These are phyloP conservation scores for Inga leiocalycina DNA, from an alignment of 306 rosid genomes.

Conservation along the genomic window DNA sequence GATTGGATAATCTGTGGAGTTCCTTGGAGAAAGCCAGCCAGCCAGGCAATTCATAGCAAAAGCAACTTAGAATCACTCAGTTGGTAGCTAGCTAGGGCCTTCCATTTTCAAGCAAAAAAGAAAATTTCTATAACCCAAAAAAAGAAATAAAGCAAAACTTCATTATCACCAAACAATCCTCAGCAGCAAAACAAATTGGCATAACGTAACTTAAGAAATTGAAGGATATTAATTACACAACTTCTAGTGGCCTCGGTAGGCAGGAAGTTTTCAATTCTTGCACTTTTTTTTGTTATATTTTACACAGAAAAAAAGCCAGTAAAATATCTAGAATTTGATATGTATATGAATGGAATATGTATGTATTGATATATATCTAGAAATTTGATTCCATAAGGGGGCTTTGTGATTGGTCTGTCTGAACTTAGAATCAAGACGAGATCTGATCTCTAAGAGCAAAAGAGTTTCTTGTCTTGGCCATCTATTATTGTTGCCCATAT, in stretches of 20 bases:
- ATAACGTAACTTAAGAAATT: not conserved
- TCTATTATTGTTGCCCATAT: slow-evolving; percentile 43
- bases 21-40: slow-evolving; percentile 40
- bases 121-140: slow-evolving; percentile 4
- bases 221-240: not conserved
- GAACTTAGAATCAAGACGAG: slow-evolving; percentile 79
- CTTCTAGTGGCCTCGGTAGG: not conserved
- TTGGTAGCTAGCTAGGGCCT: slow-evolving; percentile 33
- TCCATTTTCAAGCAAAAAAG: slow-evolving; percentile 41
- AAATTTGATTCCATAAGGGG: slow-evolving; percentile 79
- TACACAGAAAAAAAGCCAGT: not conserved
- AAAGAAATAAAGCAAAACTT: not conserved
- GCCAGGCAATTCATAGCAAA: slow-evolving; percentile 31
- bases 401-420: slow-evolving; percentile 80
- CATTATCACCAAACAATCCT: not conserved
- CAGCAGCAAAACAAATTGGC: not conserved
- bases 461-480: slow-evolving; percentile 93
- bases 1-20: slow-evolving; percentile 30
- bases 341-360: not conserved
- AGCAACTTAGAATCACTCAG: slow-evolving; percentile 41
- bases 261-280: not conserved
- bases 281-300: not conserved
- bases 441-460: slow-evolving; percentile 84
- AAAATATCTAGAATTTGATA: not conserved
- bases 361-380: slow-evolving; percentile 51